Base-by-base conservation (phyloP, 768 basidiomycete genomes). In the Trametes cingulata region DNA sequence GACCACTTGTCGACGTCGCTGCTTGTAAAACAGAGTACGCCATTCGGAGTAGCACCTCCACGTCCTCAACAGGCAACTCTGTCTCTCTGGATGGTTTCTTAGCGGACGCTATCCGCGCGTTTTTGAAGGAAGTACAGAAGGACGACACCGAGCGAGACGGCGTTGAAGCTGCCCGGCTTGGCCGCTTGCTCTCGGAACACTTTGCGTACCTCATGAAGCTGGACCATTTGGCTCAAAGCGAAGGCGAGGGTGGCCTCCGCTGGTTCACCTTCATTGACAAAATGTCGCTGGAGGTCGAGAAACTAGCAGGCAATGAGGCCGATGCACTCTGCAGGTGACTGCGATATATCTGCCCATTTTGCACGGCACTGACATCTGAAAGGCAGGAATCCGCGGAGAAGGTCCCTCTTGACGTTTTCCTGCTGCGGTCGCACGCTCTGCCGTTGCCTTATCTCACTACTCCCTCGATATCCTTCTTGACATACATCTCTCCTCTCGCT, bases 11-110 rank as follows among this genome's bases (percentile, higher is more conserved):
- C 24, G 72, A 71, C 20, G 80, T 86, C 22, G 78, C 81, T 0
- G 80, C 76, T 40, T 82, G 90, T 65, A 92, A 90, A 70, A 89
- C 87, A 2, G 85, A 88, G 8, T 91, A 88, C 70, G 91, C 88
- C 0, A 78, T 84, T 29, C 74, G 80, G 9, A 77, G 77, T 58
- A 74, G 71, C 27, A 69, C 77, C 7, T 52, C 69, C 0, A 67
- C 67, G 10, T 65, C 73, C 9, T 71, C 71, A 3, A 74, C 80
- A 2, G 81, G 76, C 36, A 80, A 81, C 6, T 84, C 85, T 2
- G 72, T 76, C 29, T 81, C 83, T 0, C 70, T 92, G 55, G 89
- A 93, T 67, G 79, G 78, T 13, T 85, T 90, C 68, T 74, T 93
- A 35, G 76, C 77, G 6, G 75, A 77, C 45, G 78, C 77, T 48